Evolutionary conservation across 2,329 filamentous ascomycete species (phyloP), one percentile per base, ranked within the genome.

Genomic region (Xylariaceae sp.): DNA sequence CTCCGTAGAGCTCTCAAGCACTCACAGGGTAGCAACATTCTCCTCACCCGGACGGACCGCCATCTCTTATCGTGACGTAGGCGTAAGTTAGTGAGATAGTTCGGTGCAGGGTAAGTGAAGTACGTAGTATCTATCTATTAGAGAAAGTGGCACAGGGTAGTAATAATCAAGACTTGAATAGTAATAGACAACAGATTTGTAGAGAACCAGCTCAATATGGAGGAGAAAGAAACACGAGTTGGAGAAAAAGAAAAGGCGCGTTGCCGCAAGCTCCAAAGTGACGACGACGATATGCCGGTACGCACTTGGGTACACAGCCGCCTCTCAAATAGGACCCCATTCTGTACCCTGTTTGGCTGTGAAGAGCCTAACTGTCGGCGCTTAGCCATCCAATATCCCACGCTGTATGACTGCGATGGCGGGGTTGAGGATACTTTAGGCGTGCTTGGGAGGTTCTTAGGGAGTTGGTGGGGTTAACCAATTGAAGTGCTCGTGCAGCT

Each of bases 21-120:
- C 73, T 61, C 63, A 78, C 75, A 78, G 74, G 20, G 75, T 77
- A 48, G 75, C 75, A 52, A 78, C 75, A 52, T 76, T 76, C 62
- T 78, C 76, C 61, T 78, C 76, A 53, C 76, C 75, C 26, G 74
- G 74, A 58, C 72, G 70, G 51, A 73, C 73, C 50, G 76, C 75
- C 76, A 78, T 78, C 35, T 53, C 59, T 65, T 39, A 37, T 53
- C 40, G 23, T 37, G 35, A 53, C 42, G 42, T 9, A 35, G 15
- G 30, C 26, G 20, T 32, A 33, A 23, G 24, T 24, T 7, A 4
- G 15, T 8, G 13, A 46, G 5, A 3, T 11, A 24, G 27, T 10
- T 21, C 5, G 21, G 30, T 18, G 16, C 6, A 11, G 27, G 20
- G 29, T 7, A 9, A 40, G 5, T 37, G 13, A 18, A 27, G 10